Evolutionary conservation across 139 green algal genomes (phyloP).

Genomic region (Picochlorum sp.): DNA sequence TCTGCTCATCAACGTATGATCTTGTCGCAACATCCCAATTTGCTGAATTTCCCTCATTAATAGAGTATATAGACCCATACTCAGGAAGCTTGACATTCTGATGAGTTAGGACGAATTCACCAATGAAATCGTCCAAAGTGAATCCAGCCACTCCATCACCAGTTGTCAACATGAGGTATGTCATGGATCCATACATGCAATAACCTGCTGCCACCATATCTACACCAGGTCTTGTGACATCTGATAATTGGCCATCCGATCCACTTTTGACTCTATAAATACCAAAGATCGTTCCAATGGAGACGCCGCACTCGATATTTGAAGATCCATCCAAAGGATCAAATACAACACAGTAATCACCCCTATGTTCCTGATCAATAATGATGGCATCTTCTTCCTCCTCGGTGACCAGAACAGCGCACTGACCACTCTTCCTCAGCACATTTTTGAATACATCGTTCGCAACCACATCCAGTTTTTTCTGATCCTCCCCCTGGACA

Average conservation of each 20-base stretch:
- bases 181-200: slow-evolving; percentile 60
- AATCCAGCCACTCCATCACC: slow-evolving; percentile 44
- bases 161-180: slow-evolving; percentile 48
- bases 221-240: slow-evolving; percentile 34
- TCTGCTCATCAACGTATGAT: slow-evolving; percentile 52
- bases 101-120: slow-evolving; percentile 54
- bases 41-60: slow-evolving; percentile 57
- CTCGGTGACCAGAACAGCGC: slow-evolving; percentile 46
- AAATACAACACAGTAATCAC: slow-evolving; percentile 54
- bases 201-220: slow-evolving; percentile 58
- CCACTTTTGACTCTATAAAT: slow-evolving; percentile 38
- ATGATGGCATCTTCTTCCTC: slow-evolving; percentile 53
- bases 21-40: slow-evolving; percentile 44
- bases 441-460: slow-evolving; percentile 67
- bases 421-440: slow-evolving; percentile 37
- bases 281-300: slow-evolving; percentile 51
- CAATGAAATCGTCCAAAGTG: slow-evolving; percentile 51
- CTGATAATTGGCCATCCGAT: slow-evolving; percentile 15
- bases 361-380: slow-evolving; percentile 22
- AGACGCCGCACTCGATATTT: slow-evolving; percentile 62
- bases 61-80: slow-evolving; percentile 49
- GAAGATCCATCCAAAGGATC: slow-evolving; percentile 58
- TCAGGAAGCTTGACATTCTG: slow-evolving; percentile 34
- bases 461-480: slow-evolving; percentile 62
- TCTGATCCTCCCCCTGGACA: slow-evolving; percentile 60